These are phyloP conservation scores for Aspergillus leporis DNA, from an alignment of 495 filamentous ascomycete genomes.

Conservation along the genomic window DNA sequence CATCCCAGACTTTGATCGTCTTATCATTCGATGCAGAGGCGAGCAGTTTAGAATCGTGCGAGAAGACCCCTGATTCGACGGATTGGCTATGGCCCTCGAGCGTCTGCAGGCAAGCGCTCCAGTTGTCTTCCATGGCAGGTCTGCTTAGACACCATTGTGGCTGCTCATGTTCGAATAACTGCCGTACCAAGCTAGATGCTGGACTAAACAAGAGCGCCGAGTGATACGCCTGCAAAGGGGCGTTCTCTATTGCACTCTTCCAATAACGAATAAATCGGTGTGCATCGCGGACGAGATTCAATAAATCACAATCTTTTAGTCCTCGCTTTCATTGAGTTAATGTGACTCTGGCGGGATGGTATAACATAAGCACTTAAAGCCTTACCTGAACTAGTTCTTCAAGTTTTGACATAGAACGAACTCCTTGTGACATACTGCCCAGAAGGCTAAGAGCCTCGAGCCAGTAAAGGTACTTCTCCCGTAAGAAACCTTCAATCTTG, in stretches of 20 bases:
- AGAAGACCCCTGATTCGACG: slow-evolving; percentile 11
- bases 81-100: slow-evolving; percentile 26
- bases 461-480: slow-evolving; percentile 1
- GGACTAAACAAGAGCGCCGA: slow-evolving; percentile 39
- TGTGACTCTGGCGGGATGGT: no score
- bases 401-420: neutral
- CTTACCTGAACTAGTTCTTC: neutral
- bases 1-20: slow-evolving; percentile 30
- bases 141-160: slow-evolving; percentile 19
- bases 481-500: neutral
- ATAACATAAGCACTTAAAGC: no score
- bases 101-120: slow-evolving; percentile 26
- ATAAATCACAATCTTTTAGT: no score
- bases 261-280: slow-evolving; percentile 30
- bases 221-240: slow-evolving; percentile 34
- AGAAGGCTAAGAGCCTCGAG: slow-evolving; percentile 7
- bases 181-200: slow-evolving; percentile 16
- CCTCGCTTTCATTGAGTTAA: no score
- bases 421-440: neutral
- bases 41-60: slow-evolving; percentile 19
- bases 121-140: slow-evolving; percentile 17
- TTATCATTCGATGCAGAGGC: slow-evolving; percentile 21
- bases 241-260: slow-evolving; percentile 23
- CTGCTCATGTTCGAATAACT: slow-evolving; percentile 17
- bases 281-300: slow-evolving; percentile 20